These are phyloP conservation scores for Phaffia australis DNA, from an alignment of 768 basidiomycete genomes.

Conservation along the genomic window DNA sequence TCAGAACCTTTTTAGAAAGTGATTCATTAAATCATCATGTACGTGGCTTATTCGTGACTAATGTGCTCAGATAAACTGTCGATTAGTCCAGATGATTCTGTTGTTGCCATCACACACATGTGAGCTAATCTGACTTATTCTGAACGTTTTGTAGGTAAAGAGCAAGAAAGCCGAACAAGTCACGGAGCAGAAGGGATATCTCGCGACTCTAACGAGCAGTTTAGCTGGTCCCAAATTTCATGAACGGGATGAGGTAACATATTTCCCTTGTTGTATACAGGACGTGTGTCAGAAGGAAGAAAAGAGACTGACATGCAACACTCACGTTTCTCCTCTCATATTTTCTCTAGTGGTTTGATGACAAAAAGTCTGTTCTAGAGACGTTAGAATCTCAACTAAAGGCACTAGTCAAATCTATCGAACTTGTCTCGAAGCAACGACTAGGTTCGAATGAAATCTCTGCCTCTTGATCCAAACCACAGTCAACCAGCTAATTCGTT, in stretches of 20 bases:
- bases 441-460: slow-evolving; percentile 45
- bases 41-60: slow-evolving; percentile 34
- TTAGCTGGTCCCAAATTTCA: slow-evolving; percentile 69
- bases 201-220: slow-evolving; percentile 71
- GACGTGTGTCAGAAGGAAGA: no score
- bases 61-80: slow-evolving; percentile 1
- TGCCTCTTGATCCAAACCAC: background rate
- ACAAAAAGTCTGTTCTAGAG: slow-evolving; percentile 72
- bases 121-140: background rate
- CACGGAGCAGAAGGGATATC: slow-evolving; percentile 55
- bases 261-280: background rate
- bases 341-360: slow-evolving; percentile 73
- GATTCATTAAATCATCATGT: slow-evolving; percentile 86
- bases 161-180: slow-evolving; percentile 67
- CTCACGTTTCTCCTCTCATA: background rate
- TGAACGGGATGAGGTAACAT: slow-evolving; percentile 70
- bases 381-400: slow-evolving; percentile 80
- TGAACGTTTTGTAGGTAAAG: slow-evolving; percentile 55
- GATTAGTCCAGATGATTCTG: background rate
- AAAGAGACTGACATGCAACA: background rate
- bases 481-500: background rate
- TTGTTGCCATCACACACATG: background rate
- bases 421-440: slow-evolving; percentile 71
- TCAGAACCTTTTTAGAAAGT: slow-evolving; percentile 83
- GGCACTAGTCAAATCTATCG: slow-evolving; percentile 74